Evolutionary conservation across 1,284 basidiomycete species (phyloP).

Genomic region (Moesziomyces globuligerus): DNA sequence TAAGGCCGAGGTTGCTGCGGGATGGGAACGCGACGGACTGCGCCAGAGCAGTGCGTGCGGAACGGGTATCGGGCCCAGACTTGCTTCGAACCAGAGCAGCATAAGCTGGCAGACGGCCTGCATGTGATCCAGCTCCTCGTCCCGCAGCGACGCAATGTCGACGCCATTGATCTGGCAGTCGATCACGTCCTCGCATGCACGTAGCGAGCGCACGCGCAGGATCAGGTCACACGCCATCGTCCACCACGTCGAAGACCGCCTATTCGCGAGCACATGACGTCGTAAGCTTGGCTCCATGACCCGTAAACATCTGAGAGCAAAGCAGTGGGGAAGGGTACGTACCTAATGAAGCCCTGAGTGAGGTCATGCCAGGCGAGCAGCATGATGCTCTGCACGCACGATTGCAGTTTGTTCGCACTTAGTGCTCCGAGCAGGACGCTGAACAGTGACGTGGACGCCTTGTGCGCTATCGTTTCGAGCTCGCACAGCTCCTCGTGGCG

Average conservation of each 20-base stretch:
- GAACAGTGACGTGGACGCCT: slow-evolving; percentile 1
- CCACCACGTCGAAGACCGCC: slow-evolving; percentile 31
- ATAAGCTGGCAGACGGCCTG: slow-evolving; percentile 17
- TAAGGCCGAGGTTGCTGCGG: neutral
- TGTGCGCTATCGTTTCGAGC: slow-evolving; percentile 1
- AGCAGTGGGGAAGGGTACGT: neutral
- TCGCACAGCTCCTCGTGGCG: neutral
- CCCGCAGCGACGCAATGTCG: slow-evolving; percentile 3
- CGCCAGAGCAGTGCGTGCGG: neutral
- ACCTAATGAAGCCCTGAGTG: slow-evolving; percentile 15
- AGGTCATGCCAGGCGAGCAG: slow-evolving; percentile 48
- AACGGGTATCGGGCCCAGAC: neutral
- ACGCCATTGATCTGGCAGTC: slow-evolving; percentile 27
- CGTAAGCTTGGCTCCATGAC: neutral
- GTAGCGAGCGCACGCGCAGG: slow-evolving; percentile 3
- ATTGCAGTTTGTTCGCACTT: slow-evolving; percentile 9
- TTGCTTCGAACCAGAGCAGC: slow-evolving; percentile 25
- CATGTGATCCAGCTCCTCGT: slow-evolving; percentile 31
- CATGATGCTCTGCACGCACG: slow-evolving; percentile 18
- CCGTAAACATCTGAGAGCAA: neutral
- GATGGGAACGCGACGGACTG: neutral
- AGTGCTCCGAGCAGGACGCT: slow-evolving; percentile 4
- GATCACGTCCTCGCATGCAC: slow-evolving; percentile 1
- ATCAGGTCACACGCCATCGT: slow-evolving; percentile 8
- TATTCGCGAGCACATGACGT: neutral